These are phyloP conservation scores for Cystofilobasidium capitatum DNA, from an alignment of 768 basidiomycete genomes.

Conservation along the genomic window DNA sequence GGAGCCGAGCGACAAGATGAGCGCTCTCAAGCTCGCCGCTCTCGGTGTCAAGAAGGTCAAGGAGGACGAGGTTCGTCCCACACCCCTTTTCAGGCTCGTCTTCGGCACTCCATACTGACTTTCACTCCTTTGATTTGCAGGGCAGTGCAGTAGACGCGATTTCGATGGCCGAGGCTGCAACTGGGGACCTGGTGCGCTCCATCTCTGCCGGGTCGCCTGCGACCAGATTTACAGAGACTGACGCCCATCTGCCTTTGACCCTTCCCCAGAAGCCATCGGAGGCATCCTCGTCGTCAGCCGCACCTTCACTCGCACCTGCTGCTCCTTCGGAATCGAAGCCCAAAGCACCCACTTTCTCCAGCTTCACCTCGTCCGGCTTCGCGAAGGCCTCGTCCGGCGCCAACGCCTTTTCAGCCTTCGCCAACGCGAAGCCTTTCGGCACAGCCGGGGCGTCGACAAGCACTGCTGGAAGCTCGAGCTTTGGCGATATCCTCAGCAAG, in stretches of 20 bases:
- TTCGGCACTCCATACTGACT: background rate
- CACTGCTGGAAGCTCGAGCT: background rate
- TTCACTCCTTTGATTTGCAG: constrained; percentile 18
- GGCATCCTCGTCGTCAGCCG: constrained; percentile 9
- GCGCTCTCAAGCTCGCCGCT: background rate
- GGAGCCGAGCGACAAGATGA: constrained; percentile 13
- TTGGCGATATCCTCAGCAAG: constrained; percentile 18
- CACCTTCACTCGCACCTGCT: constrained; percentile 1
- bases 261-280: too few species aligned
- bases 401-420: constrained; percentile 21
- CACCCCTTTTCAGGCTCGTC: background rate
- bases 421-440: constrained; percentile 19
- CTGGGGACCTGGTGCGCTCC: too few species aligned
- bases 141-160: too few species aligned
- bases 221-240: too few species aligned
- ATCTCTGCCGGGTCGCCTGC: too few species aligned
- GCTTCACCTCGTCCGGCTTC: constrained; percentile 9
- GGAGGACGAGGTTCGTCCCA: constrained; percentile 17
- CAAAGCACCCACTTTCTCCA: constrained; percentile 10
- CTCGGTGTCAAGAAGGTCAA: constrained; percentile 22
- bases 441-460: background rate
- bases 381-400: constrained; percentile 10
- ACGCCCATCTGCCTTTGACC: too few species aligned
- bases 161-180: too few species aligned
- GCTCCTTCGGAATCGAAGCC: background rate